Conservation (phyloP, 192 early-diverging fungal genomes). For the Dispira parvispora region DNA sequence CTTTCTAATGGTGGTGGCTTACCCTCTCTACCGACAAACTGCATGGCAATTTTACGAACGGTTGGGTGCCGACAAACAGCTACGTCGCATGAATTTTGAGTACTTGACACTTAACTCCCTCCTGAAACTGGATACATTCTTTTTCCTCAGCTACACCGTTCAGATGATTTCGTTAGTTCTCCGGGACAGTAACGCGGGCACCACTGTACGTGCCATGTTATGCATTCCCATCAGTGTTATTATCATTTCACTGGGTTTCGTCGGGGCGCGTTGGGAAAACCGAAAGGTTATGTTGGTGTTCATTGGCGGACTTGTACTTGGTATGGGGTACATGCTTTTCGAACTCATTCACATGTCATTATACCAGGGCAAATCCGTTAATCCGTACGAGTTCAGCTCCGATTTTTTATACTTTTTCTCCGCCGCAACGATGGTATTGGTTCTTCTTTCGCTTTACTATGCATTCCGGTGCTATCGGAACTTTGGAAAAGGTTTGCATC, state of each 20-base stretch:
- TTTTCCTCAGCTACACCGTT: conserved; percentile 57
- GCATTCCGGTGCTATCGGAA: conserved; percentile 30
- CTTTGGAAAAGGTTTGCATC: conserved; percentile 29
- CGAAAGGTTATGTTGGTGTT: conserved; percentile 23
- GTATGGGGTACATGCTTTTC: conserved; percentile 32
- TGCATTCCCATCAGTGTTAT: conserved; percentile 30
- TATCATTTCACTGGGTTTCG: conserved; percentile 28
- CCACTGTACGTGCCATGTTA: conserved; percentile 29
- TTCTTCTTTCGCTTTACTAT: conserved; percentile 25
- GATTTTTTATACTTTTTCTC: conserved; percentile 32
- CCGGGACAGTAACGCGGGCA: conserved; percentile 27
- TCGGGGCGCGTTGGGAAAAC: conserved; percentile 27
- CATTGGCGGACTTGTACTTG: conserved; percentile 25
- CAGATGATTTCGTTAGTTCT: conserved; percentile 50
- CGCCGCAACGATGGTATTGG: conserved; percentile 24
- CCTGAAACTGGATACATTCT: conserved; percentile 69
- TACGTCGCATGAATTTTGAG: conserved; percentile 58
- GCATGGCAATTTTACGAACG: conserved; percentile 71
- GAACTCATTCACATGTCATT: conserved; percentile 31
- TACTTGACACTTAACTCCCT: conserved; percentile 63
- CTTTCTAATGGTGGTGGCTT: neutral
- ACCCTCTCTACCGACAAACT: conserved; percentile 48
- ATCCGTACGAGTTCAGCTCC: conserved; percentile 27
- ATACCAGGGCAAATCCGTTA: conserved; percentile 9
- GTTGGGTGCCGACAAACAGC: conserved; percentile 58